These are phyloP conservation scores for Rhizophagus clarus DNA, from an alignment of 192 early-diverging fungal species.

Conservation along the genomic window DNA sequence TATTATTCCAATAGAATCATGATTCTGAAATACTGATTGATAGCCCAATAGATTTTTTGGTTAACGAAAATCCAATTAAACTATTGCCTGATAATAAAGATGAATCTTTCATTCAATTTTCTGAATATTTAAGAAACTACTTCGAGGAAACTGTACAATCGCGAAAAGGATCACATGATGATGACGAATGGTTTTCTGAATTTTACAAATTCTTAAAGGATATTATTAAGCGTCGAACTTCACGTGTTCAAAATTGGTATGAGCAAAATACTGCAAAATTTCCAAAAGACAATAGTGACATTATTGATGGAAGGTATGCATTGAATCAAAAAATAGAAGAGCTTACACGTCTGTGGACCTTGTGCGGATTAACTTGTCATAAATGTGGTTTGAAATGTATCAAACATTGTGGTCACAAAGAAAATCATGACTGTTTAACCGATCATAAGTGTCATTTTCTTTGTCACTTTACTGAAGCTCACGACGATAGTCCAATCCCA, in stretches of 20 bases:
- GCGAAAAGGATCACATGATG: constrained; percentile 3
- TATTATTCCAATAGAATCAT: background rate
- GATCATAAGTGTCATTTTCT: constrained; percentile 25
- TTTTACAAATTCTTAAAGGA: constrained; percentile 21
- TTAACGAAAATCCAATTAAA: background rate
- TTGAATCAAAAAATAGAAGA: constrained; percentile 17
- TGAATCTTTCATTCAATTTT: background rate
- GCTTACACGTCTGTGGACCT: constrained; percentile 12
- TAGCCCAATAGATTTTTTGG: background rate
- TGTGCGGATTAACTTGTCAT: constrained; percentile 18
- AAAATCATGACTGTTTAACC: constrained; percentile 31
- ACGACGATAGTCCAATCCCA: background rate
- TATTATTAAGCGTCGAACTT: background rate
- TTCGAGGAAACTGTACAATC: constrained; percentile 21
- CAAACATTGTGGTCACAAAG: constrained; percentile 17
- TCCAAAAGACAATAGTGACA: constrained; percentile 19
- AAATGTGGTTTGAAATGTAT: constrained; percentile 23
- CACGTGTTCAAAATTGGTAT: constrained; percentile 31
- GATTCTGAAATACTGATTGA: constrained; percentile 5
- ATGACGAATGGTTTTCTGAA: constrained; percentile 16
- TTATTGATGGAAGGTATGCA: background rate
- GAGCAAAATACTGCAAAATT: background rate
- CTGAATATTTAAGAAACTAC: background rate
- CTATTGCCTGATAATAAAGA: background rate
- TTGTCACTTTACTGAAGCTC: constrained; percentile 23